phyloP scores from a whole-genome alignment of 805 yeast species.

The Yamadazyma sp. region DNA sequence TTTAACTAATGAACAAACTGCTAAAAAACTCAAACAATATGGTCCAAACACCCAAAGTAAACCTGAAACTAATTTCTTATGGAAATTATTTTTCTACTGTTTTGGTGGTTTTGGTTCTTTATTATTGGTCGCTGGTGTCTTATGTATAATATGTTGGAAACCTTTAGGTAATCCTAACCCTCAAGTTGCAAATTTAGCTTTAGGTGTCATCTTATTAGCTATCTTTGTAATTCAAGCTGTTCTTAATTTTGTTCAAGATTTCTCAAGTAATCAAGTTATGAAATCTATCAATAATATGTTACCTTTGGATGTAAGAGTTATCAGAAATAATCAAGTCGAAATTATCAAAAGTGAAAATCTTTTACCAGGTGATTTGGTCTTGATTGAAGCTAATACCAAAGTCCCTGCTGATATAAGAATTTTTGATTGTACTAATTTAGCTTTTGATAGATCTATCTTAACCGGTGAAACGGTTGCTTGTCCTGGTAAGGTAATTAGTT shows the following conservation, averaged over 20 bases:
- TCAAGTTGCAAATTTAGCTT: conserved; percentile 38
- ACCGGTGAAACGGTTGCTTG: conserved; percentile 49
- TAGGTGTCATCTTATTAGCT: conserved; percentile 39
- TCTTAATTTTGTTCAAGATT: conserved; percentile 47
- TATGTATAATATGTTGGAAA: conserved; percentile 44
- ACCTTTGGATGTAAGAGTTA: conserved; percentile 34
- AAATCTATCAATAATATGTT: conserved; percentile 43
- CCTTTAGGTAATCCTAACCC: conserved; percentile 51
- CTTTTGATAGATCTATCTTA: conserved; percentile 45
- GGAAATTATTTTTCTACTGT: conserved; percentile 34
- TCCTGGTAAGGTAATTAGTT: conserved; percentile 23
- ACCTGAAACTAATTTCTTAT: conserved; percentile 30
- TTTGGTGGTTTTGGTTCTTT: conserved; percentile 50
- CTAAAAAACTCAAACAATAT: conserved; percentile 15
- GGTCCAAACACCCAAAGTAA: conserved; percentile 39
- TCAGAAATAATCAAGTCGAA: conserved; percentile 30
- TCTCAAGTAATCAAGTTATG: conserved; percentile 46
- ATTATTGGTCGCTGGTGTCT: conserved; percentile 39
- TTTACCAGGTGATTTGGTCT: conserved; percentile 46
- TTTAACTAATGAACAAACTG: conserved; percentile 15
- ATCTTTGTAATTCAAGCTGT: conserved; percentile 42
- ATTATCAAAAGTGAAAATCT: conserved; percentile 30
- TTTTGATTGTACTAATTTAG: conserved; percentile 33
- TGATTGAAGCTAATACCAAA: conserved; percentile 36
- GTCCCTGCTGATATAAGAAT: conserved; percentile 49